phyloP scores from a whole-genome alignment of 805 yeast species.

The Ogataea glucozyma region DNA sequence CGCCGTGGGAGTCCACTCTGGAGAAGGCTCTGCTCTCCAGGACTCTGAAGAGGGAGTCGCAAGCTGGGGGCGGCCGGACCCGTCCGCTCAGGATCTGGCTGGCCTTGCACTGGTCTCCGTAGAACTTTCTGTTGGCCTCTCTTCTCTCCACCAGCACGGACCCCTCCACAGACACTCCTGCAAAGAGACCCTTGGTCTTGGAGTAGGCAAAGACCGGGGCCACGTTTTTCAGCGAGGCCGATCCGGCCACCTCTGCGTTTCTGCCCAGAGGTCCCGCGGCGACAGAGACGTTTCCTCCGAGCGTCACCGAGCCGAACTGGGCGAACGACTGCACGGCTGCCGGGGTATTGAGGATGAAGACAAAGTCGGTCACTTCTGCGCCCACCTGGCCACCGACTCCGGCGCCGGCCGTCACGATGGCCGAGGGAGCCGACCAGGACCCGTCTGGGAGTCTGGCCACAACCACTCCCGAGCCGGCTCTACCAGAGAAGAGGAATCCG shows the following conservation, averaged over 20 bases:
- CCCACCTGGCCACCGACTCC: conserved; percentile 99
- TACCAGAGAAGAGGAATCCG: conserved; percentile 91
- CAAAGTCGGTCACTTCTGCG: conserved; percentile 94
- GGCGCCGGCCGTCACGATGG: conserved; percentile 94
- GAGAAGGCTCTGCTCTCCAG: conserved; percentile 81
- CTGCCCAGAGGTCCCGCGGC: conserved; percentile 99
- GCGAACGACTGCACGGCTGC: conserved; percentile 94
- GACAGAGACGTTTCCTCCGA: conserved; percentile 92
- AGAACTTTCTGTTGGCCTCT: conserved; percentile 94
- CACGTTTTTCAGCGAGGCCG: conserved; percentile 83
- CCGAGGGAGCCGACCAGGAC: conserved; percentile 96
- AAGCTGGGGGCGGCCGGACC: conserved; percentile 90
- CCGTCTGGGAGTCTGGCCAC: conserved; percentile 95
- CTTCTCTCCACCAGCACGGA: conserved; percentile 95
- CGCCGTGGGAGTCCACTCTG: conserved; percentile 46
- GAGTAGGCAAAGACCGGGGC: conserved; percentile 93
- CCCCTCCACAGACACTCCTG: conserved; percentile 97
- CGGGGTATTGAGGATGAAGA: conserved; percentile 81
- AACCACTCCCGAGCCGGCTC: conserved; percentile 96
- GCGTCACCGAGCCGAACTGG: conserved; percentile 88
- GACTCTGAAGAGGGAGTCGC: conserved; percentile 83
- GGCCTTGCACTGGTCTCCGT: conserved; percentile 89
- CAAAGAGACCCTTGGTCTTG: conserved; percentile 93
- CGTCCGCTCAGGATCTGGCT: conserved; percentile 79
- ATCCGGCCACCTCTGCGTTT: conserved; percentile 95